These are phyloP conservation scores for Vitis labrusca DNA, from an alignment of 164 flowering plant genomes.

Conservation along the genomic window DNA sequence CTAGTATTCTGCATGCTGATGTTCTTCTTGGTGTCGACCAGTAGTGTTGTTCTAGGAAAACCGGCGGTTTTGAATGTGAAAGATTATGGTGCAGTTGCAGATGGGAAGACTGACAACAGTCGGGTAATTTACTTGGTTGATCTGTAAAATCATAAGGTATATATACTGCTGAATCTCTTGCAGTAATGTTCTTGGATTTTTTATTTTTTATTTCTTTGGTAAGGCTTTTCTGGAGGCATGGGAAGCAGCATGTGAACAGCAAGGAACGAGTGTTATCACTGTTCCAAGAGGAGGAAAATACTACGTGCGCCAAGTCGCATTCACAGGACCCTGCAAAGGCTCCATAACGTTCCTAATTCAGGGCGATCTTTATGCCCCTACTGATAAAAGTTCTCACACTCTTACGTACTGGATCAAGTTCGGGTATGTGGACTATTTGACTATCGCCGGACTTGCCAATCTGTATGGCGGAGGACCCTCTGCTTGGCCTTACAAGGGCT, in stretches of 20 bases:
- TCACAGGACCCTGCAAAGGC: slow-evolving; percentile 24
- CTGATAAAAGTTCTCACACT: neutral
- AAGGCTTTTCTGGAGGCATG: slow-evolving; percentile 26
- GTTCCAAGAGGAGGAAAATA: slow-evolving; percentile 22
- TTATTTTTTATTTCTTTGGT: neutral
- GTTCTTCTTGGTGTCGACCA: neutral
- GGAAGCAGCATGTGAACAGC: slow-evolving; percentile 26
- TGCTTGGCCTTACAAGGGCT: slow-evolving; percentile 29
- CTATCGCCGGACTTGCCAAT: slow-evolving; percentile 24
- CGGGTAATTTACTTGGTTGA: slow-evolving; percentile 1
- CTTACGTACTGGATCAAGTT: slow-evolving; percentile 25
- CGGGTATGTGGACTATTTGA: slow-evolving; percentile 12
- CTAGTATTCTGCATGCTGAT: neutral
- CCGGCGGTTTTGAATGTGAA: slow-evolving; percentile 15
- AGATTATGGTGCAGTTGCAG: slow-evolving; percentile 21
- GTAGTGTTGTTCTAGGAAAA: neutral
- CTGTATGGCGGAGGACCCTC: slow-evolving; percentile 36
- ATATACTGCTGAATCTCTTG: too few species aligned
- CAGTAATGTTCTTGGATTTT: neutral
- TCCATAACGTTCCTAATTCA: neutral
- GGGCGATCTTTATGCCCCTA: slow-evolving; percentile 14
- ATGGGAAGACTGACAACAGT: slow-evolving; percentile 16
- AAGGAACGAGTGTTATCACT: neutral
- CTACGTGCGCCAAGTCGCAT: neutral
- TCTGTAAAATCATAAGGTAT: too few species aligned